Evolutionary conservation across 1,284 basidiomycete species (phyloP).

Genomic region (Stereum hirsutum): DNA sequence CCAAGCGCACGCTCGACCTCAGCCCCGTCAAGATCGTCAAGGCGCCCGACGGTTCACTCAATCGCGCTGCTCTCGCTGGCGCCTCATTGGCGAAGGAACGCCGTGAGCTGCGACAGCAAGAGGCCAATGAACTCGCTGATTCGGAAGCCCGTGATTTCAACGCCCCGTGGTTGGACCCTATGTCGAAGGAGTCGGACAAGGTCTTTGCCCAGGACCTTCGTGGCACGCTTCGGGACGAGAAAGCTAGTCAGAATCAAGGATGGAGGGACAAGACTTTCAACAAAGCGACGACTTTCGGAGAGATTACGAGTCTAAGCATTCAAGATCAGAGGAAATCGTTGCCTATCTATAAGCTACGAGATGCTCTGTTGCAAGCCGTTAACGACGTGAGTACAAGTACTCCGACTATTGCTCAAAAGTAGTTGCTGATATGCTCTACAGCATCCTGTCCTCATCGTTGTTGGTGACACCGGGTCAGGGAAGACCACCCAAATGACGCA

Average conservation of each 20-base stretch:
- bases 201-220: conserved; percentile 93
- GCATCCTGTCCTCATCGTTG: conserved; percentile 90
- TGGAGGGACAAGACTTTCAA: conserved; percentile 95
- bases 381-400: conserved; percentile 53
- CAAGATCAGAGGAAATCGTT: conserved; percentile 89
- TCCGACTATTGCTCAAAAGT: background rate
- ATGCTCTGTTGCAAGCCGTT: conserved; percentile 87
- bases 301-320: conserved; percentile 85
- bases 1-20: conserved; percentile 89
- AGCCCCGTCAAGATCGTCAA: conserved; percentile 98
- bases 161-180: conserved; percentile 96
- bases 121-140: conserved; percentile 91
- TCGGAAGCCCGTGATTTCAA: conserved; percentile 90
- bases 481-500: conserved; percentile 82
- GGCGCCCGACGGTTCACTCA: conserved; percentile 90
- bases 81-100: conserved; percentile 93
- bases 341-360: conserved; percentile 95
- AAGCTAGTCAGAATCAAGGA: conserved; percentile 73
- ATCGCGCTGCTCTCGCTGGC: conserved; percentile 91
- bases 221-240: conserved; percentile 76
- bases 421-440: conserved; percentile 26
- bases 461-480: conserved; percentile 81
- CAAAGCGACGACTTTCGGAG: conserved; percentile 95
- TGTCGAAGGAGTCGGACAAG: conserved; percentile 83
- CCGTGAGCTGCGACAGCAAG: conserved; percentile 88